Base-by-base conservation (phyloP, 1,284 basidiomycete genomes). In the Erythrobasidium hasegawianum region DNA sequence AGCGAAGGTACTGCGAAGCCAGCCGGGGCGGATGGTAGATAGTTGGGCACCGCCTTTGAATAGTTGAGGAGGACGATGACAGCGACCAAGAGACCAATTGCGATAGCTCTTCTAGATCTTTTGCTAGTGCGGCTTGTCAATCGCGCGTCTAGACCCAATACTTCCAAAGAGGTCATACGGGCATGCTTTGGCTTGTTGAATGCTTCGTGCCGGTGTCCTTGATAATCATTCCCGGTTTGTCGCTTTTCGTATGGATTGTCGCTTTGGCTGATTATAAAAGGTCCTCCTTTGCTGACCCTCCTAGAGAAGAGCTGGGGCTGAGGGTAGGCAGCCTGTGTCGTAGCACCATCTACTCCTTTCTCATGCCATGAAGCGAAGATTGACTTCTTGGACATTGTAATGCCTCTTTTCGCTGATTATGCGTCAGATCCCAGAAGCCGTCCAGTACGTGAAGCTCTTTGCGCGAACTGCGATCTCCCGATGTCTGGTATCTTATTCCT, bases 241-340 rank as follows among this genome's bases (percentile, higher is more conserved):
- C 22, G 26, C 22, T 26, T n/a, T 9, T 26, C 50, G 26, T 53
- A 53, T 16, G 50, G 50, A 16, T 22, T 24, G 26, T 53, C 50
- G 8, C 16, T 22, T 22, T 65, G 55, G 20, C 27, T 16, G 26
- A 65, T 65, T 2, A 58, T 38, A 33, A 65, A 65, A 13, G 62
- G 62, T 29, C 45, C 38, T 13, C 38, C 62, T 43, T 50, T 58
- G 18, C 53, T 57, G 45, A 65, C 53, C 16, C 56, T 39, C 29
- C 62, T 24, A n/a, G 55, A 57, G 55, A 65, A 65, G 1, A 65
- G 56, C 55, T 52, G 62, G 38, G 55, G 62, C 26, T 55, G 47
- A 38, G 56, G 22, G 14, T 18, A 47, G 43, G 22, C 43, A 5
- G 16, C 22, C 22, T 47, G 43, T 24, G 43, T 47, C 14, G 43